These are phyloP conservation scores for Stipa capillata DNA, from an alignment of 176 grass and related monocot genomes.

Conservation along the genomic window DNA sequence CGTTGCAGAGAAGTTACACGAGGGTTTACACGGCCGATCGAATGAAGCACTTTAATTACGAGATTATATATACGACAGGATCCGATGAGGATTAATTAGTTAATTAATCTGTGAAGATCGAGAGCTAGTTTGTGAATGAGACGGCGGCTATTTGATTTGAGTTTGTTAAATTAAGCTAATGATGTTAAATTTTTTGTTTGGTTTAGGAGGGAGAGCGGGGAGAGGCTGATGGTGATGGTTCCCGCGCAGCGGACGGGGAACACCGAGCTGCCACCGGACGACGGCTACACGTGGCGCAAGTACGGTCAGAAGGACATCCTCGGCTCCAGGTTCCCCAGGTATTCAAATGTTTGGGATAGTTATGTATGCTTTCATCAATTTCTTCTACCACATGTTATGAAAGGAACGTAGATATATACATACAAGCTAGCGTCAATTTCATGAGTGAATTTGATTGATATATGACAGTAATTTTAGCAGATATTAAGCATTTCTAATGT, in stretches of 20 bases:
- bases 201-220: conserved; percentile 42
- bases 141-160: not conserved
- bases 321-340: conserved; percentile 65
- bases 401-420: not conserved
- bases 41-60: not conserved
- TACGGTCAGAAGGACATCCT: conserved; percentile 91
- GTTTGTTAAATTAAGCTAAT: not conserved
- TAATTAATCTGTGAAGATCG: not conserved
- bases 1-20: not conserved
- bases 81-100: too few species aligned
- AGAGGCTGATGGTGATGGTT: conserved; percentile 27
- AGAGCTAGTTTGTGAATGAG: not conserved
- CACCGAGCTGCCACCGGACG: conserved; percentile 65
- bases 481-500: not conserved
- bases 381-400: not conserved
- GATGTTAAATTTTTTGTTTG: not conserved
- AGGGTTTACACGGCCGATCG: not conserved
- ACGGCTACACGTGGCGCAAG: conserved; percentile 92
- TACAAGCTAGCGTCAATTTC: not conserved
- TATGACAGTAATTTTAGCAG: not conserved
- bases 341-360: not conserved
- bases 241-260: conserved; percentile 44
- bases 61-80: not conserved
- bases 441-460: not conserved
- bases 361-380: not conserved